Evolutionary conservation across 2,329 filamentous ascomycete genomes (phyloP).

Genomic region (Fusarium sororula): DNA sequence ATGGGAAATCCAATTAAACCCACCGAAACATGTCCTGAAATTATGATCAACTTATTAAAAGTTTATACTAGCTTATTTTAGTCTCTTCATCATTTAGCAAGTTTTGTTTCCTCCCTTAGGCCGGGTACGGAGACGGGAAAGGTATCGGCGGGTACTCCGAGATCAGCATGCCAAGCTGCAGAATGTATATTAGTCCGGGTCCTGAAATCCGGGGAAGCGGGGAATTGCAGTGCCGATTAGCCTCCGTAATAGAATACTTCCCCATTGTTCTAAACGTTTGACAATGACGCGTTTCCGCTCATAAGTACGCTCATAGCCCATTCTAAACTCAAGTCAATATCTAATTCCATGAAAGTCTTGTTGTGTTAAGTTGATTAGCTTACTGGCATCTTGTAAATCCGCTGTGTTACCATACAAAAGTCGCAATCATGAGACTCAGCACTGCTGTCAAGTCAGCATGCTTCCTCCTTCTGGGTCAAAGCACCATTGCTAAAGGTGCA

Average conservation of each 20-base stretch:
- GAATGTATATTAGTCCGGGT: background rate
- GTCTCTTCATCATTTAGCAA: no score
- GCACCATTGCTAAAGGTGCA: background rate
- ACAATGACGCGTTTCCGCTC: rapidly evolving
- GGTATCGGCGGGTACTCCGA: background rate
- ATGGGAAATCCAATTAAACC: no score
- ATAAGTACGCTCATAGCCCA: background rate
- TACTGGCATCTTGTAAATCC: no score
- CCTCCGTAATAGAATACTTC: background rate
- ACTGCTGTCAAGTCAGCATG: background rate
- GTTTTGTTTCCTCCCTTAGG: no score
- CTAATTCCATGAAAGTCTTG: rapidly evolving
- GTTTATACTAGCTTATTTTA: rapidly evolving
- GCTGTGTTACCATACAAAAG: no score
- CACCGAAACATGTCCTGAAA: rapidly evolving
- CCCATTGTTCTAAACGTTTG: background rate
- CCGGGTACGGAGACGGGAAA: background rate
- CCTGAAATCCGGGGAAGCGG: background rate
- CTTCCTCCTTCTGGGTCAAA: background rate
- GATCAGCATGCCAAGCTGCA: background rate
- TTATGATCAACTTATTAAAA: rapidly evolving
- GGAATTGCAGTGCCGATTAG: background rate
- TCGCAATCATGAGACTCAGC: background rate
- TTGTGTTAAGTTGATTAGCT: no score
- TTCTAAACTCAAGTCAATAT: rapidly evolving